Evolutionary conservation across 257 asterid genomes (phyloP).

Genomic region (Nicotiana paniculata): DNA sequence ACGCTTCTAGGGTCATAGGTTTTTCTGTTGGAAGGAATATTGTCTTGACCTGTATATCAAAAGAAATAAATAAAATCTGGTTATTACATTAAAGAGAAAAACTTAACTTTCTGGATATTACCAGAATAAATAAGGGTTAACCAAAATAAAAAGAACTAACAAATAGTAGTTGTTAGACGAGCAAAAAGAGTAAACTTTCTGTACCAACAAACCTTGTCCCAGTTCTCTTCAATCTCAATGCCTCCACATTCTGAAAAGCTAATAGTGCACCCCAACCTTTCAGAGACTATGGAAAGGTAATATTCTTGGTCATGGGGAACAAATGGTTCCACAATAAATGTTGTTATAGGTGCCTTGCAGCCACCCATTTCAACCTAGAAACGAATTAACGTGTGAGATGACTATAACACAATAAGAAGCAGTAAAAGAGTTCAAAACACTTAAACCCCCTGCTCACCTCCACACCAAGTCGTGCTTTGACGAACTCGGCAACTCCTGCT

Average conservation of each 20-base stretch:
- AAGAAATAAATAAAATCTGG: constrained; percentile 1
- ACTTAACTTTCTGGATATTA: neutral
- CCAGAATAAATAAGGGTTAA: neutral
- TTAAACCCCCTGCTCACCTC: constrained; percentile 46
- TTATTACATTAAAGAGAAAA: neutral
- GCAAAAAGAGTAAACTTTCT: neutral
- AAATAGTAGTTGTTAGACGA: neutral
- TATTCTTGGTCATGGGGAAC: constrained; percentile 84
- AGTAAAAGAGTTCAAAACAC: neutral
- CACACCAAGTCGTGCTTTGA: constrained; percentile 76
- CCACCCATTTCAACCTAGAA: constrained; percentile 91
- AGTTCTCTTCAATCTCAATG: constrained; percentile 89
- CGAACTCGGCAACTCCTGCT: constrained; percentile 84
- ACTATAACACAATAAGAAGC: constrained; percentile 9
- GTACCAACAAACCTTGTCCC: constrained; percentile 71
- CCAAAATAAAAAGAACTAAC: neutral
- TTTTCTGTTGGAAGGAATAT: constrained; percentile 74
- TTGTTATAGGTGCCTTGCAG: constrained; percentile 88
- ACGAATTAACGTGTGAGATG: constrained; percentile 15
- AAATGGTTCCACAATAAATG: constrained; percentile 90
- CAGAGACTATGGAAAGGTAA: constrained; percentile 78
- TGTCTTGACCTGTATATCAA: constrained; percentile 62
- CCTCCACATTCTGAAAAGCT: constrained; percentile 98
- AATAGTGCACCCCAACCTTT: constrained; percentile 75
- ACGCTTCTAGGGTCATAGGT: constrained; percentile 64